Base-by-base conservation (phyloP, 2,329 filamentous ascomycete species). In the Aspergillus neoniger region DNA sequence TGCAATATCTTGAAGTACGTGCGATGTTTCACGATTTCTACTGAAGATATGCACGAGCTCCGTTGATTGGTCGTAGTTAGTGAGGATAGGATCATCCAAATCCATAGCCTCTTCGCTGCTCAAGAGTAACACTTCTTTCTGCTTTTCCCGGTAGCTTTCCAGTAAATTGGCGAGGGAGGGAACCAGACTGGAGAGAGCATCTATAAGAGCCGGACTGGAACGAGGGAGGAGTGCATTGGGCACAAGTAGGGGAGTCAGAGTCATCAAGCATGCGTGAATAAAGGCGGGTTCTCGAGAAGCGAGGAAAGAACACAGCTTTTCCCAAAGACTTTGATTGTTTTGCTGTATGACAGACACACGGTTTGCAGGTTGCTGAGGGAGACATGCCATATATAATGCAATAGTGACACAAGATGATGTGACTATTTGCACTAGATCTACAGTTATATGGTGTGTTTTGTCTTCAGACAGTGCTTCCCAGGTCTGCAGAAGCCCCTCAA, bases 381-480 rank as follows among this genome's bases (percentile, higher is more conserved):
- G 68, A 60, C 49, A 80, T 64, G 61, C 79, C 62, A 67, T 61
- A 70, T 72, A 72, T 53, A 82, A 61, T 19, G 70, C 69, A 23
- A 70, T 72, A 21, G 80, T 73, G 19, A 82, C 74, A 67, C 80
- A 83, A 49, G 83, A 75, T n/a, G 79, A 81, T 5, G 74, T 72
- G n/a, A 83, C 58, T 30, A 82, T 77, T 39, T 81, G 81, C 63
- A 84, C 69, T 68, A 83, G 79, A 58, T 85, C 82, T 6, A 75
- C 67, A 23, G 79, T 83, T 15, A 85, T 74, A 65, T 77, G 77
- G 55, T 79, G 76, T n/a, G 75, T 71, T 47, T 75, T 80, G 17
- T 81, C 76, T 39, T 74, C 67, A 28, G 67, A 72, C 59, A 79
- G 72, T 21, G 77, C 73, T 52, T 72, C 72, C 81, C 81, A 84